Base-by-base conservation (phyloP, 768 basidiomycete species). In the Pisolithus sp. region DNA sequence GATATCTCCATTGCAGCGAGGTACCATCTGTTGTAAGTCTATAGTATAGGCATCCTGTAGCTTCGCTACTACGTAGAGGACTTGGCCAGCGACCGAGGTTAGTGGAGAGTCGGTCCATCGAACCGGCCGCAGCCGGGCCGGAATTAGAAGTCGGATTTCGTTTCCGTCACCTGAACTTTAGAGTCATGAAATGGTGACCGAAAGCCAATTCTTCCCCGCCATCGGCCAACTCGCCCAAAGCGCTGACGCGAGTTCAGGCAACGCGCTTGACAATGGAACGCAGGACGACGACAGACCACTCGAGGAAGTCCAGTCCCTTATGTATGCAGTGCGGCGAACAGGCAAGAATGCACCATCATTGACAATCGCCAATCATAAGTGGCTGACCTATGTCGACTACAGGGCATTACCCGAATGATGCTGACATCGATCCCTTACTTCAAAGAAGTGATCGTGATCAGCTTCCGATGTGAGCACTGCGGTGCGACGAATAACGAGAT, bases 361-460 rank as follows among this genome's bases (percentile, higher is more conserved):
- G 34, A 12, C 15, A 34, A 30, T 44, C 51, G 49, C 36, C 18
- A 34, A 40, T 8, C 18, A 36, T 23, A 37, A 17, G 28, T n/a
- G 30, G 13, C 24, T 44, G 48, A 51, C 51, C 51, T n/a, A 2
- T 28, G 13, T 48, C 56, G 61, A 66, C 54, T 68, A 59, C 76
- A 97, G 93, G 95, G 95, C 30, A 72, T 75, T 12, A 99, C 96
- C 1, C 75, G 93, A 40, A 70, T 99, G 60, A 80, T 99, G 60
- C 74, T 99, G 47, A 97, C 94, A 0, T 83, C 85, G 3, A 99
- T 99, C 46, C 96, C 96, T 0, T 98, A 84, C 74, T 98, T 98
- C 75, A 76, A n/a, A n/a, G 91, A 99, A 67, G 85, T 98, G 48
- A 89, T 99, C 57, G 82, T 98, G 54, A 93, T 95, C 83, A 94